A percentile compares a stretch with the other conserved stretches of the same genome.
These are phyloP conservation scores for Phyllosticta citribraziliensis DNA, from an alignment of 2,329 filamentous ascomycete species.

Conservation along the genomic window DNA sequence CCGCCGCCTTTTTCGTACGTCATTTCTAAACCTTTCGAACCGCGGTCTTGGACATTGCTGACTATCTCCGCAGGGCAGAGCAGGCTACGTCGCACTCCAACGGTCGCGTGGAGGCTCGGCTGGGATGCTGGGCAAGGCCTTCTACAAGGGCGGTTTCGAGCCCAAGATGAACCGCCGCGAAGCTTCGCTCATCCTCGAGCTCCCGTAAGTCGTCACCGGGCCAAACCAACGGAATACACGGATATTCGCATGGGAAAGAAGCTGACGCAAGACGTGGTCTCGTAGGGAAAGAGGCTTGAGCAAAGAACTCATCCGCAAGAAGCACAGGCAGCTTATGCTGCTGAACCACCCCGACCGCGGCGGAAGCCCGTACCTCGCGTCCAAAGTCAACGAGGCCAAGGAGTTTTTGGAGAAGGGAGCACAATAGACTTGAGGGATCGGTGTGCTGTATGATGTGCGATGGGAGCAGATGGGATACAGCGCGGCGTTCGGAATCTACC, in stretches of 20 bases:
- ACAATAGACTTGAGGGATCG: background rate
- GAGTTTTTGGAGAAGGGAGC: slow-evolving; percentile 74
- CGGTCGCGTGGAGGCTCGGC: slow-evolving; percentile 55
- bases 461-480: slow-evolving; percentile 8
- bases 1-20: slow-evolving; percentile 55
- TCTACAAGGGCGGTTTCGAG: slow-evolving; percentile 99
- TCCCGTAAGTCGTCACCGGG: slow-evolving; percentile 53
- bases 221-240: background rate
- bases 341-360: slow-evolving; percentile 96
- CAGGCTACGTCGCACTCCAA: slow-evolving; percentile 80
- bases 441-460: background rate
- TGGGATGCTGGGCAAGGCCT: slow-evolving; percentile 76
- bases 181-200: slow-evolving; percentile 79
- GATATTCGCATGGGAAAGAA: background rate
- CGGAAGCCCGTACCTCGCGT: slow-evolving; percentile 90
- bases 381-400: slow-evolving; percentile 98
- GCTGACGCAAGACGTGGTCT: background rate
- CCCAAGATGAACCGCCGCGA: slow-evolving; percentile 86
- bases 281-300: slow-evolving; percentile 72
- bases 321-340: slow-evolving; percentile 91
- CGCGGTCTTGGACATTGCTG: slow-evolving; percentile 10
- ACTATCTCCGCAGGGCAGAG: slow-evolving; percentile 59
- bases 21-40: background rate
- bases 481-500: slow-evolving; percentile 13
- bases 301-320: slow-evolving; percentile 91